Conservation (phyloP, 805 yeast species). For the Candida stauntonica region DNA sequence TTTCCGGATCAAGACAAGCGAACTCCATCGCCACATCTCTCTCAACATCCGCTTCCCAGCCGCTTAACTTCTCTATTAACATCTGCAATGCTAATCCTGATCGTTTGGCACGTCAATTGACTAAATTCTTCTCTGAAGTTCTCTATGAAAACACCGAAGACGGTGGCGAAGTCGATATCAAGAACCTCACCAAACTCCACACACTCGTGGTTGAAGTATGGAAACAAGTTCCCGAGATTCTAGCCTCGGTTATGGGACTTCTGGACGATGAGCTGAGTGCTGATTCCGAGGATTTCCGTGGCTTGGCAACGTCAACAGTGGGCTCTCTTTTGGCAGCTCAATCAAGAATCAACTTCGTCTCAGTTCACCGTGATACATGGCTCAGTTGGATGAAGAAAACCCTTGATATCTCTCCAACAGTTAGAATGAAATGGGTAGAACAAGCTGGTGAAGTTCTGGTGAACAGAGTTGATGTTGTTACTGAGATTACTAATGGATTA, state of each 20-base stretch:
- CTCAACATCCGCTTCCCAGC: constrained; percentile 34
- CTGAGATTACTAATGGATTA: constrained; percentile 54
- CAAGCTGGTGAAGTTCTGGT: constrained; percentile 46
- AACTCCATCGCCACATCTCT: constrained; percentile 17
- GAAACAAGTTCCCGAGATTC: constrained; percentile 71
- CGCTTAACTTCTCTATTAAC: constrained; percentile 58
- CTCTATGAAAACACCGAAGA: constrained; percentile 44
- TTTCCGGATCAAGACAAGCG: constrained; percentile 25
- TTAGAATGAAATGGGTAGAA: constrained; percentile 68
- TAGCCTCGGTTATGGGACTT: constrained; percentile 71
- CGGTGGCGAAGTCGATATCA: constrained; percentile 24
- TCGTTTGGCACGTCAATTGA: constrained; percentile 67
- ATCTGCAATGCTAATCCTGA: constrained; percentile 70
- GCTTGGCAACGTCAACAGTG: constrained; percentile 67
- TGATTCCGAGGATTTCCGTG: constrained; percentile 56
- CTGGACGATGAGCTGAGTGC: constrained; percentile 78
- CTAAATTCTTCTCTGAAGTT: constrained; percentile 76
- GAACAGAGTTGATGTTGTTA: constrained; percentile 40
- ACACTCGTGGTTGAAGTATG: constrained; percentile 62
- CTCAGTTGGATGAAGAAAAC: constrained; percentile 70
- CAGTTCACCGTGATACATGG: constrained; percentile 58
- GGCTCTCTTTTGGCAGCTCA: constrained; percentile 55
- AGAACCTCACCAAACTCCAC: constrained; percentile 58
- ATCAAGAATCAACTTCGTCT: constrained; percentile 52
- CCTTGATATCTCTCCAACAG: constrained; percentile 59